Percentiles rank a stretch among this genome's conserved stretches.
These are phyloP conservation scores for Apiospora arundinis DNA, from an alignment of 2,329 filamentous ascomycete species.

Conservation along the genomic window DNA sequence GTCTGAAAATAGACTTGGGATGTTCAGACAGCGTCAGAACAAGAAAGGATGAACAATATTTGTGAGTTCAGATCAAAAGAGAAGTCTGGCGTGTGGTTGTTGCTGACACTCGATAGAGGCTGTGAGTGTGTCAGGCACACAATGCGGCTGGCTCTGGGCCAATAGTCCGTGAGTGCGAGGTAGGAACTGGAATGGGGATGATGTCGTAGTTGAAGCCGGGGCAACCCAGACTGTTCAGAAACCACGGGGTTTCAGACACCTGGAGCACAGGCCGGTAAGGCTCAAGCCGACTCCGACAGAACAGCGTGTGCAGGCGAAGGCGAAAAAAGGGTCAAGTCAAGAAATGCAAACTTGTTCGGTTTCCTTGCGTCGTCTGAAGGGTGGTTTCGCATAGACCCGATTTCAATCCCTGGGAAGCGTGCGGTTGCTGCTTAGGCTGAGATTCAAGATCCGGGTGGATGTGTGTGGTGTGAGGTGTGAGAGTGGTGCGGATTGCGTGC, in stretches of 20 bases:
- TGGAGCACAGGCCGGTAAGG: conserved; percentile 18
- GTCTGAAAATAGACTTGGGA: conserved; percentile 12
- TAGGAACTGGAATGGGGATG: conserved; percentile 14
- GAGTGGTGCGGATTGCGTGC: neutral
- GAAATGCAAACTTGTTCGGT: conserved; percentile 9
- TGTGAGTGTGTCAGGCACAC: conserved; percentile 1
- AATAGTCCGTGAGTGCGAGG: neutral
- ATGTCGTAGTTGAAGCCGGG: conserved; percentile 20
- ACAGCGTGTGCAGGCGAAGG: neutral
- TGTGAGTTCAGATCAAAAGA: conserved; percentile 10
- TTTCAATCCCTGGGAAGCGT: conserved; percentile 4
- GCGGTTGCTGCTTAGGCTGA: neutral
- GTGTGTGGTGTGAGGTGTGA: neutral
- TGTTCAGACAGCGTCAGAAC: neutral
- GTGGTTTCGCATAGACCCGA: conserved; percentile 7
- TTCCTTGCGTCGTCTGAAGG: conserved; percentile 16
- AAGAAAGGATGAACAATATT: conserved; percentile 1
- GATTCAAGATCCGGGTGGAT: neutral
- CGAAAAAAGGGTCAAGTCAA: neutral
- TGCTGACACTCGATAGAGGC: conserved; percentile 14
- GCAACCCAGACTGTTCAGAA: conserved; percentile 10
- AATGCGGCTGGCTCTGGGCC: neutral
- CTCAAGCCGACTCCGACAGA: conserved; percentile 1
- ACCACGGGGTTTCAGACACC: conserved; percentile 19
- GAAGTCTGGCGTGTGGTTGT: neutral